Evolutionary conservation across 495 filamentous ascomycete species (phyloP).

Genomic region (Tuber microsphaerosporum): DNA sequence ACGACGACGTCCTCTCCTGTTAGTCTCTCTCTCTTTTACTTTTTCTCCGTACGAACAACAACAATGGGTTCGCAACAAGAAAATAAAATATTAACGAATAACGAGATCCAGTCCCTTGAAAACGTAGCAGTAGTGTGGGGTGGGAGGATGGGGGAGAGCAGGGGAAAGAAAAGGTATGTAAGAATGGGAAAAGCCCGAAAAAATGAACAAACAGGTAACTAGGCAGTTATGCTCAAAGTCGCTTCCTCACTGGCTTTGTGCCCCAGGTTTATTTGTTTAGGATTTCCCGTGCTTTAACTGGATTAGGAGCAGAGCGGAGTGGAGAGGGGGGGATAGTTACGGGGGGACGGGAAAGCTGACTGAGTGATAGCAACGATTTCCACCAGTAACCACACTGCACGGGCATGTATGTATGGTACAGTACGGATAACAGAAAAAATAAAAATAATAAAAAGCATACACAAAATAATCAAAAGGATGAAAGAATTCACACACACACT

Average conservation of each 20-base stretch:
- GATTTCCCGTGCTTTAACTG: background rate
- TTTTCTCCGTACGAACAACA: conserved; percentile 33
- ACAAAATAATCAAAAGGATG: background rate
- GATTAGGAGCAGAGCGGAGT: background rate
- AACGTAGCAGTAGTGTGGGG: background rate
- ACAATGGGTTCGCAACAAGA: conserved; percentile 31
- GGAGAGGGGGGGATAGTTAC: background rate
- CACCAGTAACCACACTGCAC: background rate
- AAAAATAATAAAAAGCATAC: background rate
- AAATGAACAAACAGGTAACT: background rate
- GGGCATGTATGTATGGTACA: background rate
- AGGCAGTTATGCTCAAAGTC: background rate
- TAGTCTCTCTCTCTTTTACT: conserved; percentile 19
- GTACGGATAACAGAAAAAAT: background rate
- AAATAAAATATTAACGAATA: background rate
- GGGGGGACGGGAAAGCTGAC: conserved; percentile 1
- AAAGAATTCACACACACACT: conserved; percentile 7
- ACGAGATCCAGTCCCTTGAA: conserved; percentile 6
- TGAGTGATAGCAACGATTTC: background rate
- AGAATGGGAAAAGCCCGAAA: conserved; percentile 8
- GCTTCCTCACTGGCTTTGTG: background rate
- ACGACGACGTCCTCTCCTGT: conserved; percentile 24
- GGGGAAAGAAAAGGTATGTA: conserved; percentile 8
- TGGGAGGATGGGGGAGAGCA: conserved; percentile 9
- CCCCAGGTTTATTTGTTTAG: conserved; percentile 3